These are phyloP conservation scores for Cyclotella choctawhatcheeana DNA, from an alignment of 108 stramenopile species.

Conservation along the genomic window DNA sequence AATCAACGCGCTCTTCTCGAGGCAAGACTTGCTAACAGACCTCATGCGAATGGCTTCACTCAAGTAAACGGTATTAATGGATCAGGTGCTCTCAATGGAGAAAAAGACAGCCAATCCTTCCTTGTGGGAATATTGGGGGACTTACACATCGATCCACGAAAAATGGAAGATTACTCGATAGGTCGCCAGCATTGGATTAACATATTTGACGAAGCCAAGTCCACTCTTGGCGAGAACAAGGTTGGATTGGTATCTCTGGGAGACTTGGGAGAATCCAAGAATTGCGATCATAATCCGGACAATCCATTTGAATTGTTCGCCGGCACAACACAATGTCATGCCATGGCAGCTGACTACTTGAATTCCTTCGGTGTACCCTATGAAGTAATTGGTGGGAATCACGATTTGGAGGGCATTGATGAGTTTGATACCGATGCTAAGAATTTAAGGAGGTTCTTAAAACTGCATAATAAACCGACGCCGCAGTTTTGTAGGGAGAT, in stretches of 20 bases:
- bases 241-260: slow-evolving; percentile 43
- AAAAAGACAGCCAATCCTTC: slow-evolving; percentile 30
- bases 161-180: slow-evolving; percentile 47
- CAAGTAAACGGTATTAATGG: background rate
- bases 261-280: slow-evolving; percentile 53
- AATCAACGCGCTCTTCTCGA: background rate
- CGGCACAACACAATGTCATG: slow-evolving; percentile 63
- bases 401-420: slow-evolving; percentile 93
- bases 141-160: slow-evolving; percentile 62
- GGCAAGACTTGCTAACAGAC: background rate
- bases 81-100: background rate
- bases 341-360: slow-evolving; percentile 59
- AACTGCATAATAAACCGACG: slow-evolving; percentile 65
- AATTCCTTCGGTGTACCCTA: slow-evolving; percentile 57
- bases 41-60: background rate
- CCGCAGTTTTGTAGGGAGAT: slow-evolving; percentile 86
- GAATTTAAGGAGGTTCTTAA: slow-evolving; percentile 76
- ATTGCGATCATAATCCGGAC: slow-evolving; percentile 41
- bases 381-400: slow-evolving; percentile 65
- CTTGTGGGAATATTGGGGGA: slow-evolving; percentile 58
- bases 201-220: slow-evolving; percentile 51
- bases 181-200: slow-evolving; percentile 27
- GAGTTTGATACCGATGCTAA: slow-evolving; percentile 90
- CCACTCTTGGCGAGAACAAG: slow-evolving; percentile 28
- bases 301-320: slow-evolving; percentile 49